Evolutionary conservation across 2,329 filamentous ascomycete genomes (phyloP), one percentile per base, ranked within the genome.

Genomic region (Aureobasidium zeae): DNA sequence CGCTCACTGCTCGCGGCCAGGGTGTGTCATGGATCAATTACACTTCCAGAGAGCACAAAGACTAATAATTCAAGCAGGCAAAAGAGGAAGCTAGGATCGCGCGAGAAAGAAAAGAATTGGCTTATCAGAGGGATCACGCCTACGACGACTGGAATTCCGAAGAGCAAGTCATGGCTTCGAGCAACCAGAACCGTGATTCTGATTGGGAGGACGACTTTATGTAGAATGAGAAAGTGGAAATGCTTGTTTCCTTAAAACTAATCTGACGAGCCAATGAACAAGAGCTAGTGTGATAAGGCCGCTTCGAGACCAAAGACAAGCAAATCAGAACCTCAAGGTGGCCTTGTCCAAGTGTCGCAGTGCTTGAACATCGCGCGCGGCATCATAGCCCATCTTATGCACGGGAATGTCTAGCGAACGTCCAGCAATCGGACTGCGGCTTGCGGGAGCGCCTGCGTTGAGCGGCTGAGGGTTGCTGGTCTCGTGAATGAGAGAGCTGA

Each of bases 51-150:
- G 11, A 31, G 16, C 25, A 24, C 29, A 11, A 11, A 30, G 15
- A 19, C 44, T 21, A n/a, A 38, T 48, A 19, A 17, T 11, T 3
- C 28, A 16, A 15, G 30, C 44, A 63, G 83, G 81, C 76, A 64
- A 87, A 87, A 60, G 82, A 88, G 61, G 85, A 91, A 55, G 77
- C 76, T 0, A 69, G 70, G 26, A 61, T 87, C 34, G 76, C 79
- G 37, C 81, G 86, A 63, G 86, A 95, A 68, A 75, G 86, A 51
- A 83, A 86, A 63, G 82, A 93, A 64, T 77, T 89, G 66, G 93
- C 93, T 63, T 94, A 80, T 73, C 86, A 94, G 64, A 91, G 91
- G 66, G 87, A 94, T n/a, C 89, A 98, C 65, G 89, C 88, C 2
- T 98, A 98, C 63, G 91, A 96, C 59, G 87, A 94, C 34, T 65